phyloP scores from a whole-genome alignment of 371 early-diverging fungal genomes.

The Smittium mucronatum region DNA sequence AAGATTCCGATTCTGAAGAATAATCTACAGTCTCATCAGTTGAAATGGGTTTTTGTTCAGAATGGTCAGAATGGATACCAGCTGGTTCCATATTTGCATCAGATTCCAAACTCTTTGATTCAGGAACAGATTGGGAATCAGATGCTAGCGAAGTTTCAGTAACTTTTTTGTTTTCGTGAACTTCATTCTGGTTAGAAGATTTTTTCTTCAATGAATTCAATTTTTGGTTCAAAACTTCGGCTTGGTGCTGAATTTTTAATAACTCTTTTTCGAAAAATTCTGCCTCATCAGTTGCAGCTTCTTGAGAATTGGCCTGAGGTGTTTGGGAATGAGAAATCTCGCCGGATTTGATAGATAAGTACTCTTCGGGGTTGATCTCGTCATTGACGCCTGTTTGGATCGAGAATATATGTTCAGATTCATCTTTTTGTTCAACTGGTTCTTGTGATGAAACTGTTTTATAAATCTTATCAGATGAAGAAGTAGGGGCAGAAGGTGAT shows the following conservation, averaged over 20 bases:
- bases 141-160: neutral
- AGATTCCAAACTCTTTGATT: no score
- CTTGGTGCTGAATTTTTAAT: neutral
- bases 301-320: no score
- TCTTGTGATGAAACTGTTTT: neutral
- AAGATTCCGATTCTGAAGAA: no score
- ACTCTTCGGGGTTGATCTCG: neutral
- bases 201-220: neutral
- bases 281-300: neutral
- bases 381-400: conserved; percentile 6
- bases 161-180: neutral
- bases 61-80: no score
- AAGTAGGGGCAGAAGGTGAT: neutral
- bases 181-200: neutral
- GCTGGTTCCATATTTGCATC: no score
- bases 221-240: neutral
- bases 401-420: conserved; percentile 1
- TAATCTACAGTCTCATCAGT: no score
- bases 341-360: neutral
- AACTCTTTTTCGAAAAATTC: neutral
- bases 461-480: neutral
- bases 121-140: no score
- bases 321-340: no score
- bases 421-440: neutral
- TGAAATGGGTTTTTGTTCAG: no score